Evolutionary conservation across 441 rosid genomes (phyloP), one percentile per base, ranked within the genome.

Genomic region (Viola pubescens): DNA sequence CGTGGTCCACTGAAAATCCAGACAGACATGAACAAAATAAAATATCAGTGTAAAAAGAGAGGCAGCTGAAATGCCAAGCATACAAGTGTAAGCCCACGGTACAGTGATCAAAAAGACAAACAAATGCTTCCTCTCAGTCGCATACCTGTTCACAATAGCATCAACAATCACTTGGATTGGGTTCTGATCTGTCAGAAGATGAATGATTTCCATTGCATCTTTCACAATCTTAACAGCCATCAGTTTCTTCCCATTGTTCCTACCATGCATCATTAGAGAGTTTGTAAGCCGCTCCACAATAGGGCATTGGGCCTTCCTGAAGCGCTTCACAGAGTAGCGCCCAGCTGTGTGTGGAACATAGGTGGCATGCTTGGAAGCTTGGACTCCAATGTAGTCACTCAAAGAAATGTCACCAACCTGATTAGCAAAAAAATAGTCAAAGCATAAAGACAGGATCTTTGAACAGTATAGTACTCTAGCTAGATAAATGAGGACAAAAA

Each of bases 321-420:
- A 89, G 1, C 92, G 82, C 77, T 89, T 89, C 5, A 75, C 86
- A 0, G 97, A 87, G 83, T 87, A 89, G 70, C 97, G 72, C 11
- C 97, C 97, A 61, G 97, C 90, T n/a, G 95, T 87, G 80, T 87
- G 95, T n/a, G 97, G 97, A 3, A 89, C 90, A 69, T 69, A 87
- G 14, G 87, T 89, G 0, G 97, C 95, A 45, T 89, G 91, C 61
- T 85, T 89, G 1, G 89, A 76, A 0, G 48, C 39, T 34, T 73
- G 78, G 6, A 80, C 86, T 4, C 90, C 95, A 40, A 87, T 75
- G 73, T 89, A 87, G 43, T 89, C 95, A 4, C 48, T 37, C 74
- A 87, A 58, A 14, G 92, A 82, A 9, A 87, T 81, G 56, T 89
- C 97, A 49, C 56, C 67, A 41, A 87, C 81, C 92, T 89, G 54